These are phyloP conservation scores for Naganishia sp. DNA, from an alignment of 1,284 basidiomycete genomes.

Conservation along the genomic window DNA sequence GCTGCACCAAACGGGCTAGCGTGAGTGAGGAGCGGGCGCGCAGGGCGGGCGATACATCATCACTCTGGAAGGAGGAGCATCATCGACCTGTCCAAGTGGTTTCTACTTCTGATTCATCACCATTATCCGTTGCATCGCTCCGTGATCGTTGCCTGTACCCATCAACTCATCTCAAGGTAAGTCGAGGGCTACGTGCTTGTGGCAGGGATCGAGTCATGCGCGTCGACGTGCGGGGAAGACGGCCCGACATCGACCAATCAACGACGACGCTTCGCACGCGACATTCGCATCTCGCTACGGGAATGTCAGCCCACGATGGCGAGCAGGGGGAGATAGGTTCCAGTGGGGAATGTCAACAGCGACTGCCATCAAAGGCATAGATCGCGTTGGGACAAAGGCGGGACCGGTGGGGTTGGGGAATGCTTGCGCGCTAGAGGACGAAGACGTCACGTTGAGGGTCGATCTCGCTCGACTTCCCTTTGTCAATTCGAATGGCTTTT, in stretches of 20 bases:
- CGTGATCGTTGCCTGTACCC: background rate
- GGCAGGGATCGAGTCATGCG: background rate
- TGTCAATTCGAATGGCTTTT: too few species aligned
- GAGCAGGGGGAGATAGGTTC: background rate
- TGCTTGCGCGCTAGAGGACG: background rate
- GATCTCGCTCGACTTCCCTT: too few species aligned
- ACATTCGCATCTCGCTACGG: background rate
- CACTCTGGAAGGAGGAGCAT: conserved; percentile 13
- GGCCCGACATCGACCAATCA: conserved; percentile 19
- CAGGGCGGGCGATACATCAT: conserved; percentile 17
- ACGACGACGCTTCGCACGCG: conserved; percentile 2
- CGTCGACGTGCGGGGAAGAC: conserved; percentile 7
- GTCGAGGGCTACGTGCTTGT: background rate
- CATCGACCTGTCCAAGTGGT: conserved; percentile 5
- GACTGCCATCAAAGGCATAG: conserved; percentile 1
- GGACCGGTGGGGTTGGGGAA: background rate
- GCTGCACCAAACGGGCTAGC: conserved; percentile 1
- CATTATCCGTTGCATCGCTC: too few species aligned
- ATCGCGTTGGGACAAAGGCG: background rate
- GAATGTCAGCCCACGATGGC: background rate
- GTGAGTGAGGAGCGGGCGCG: conserved; percentile 1
- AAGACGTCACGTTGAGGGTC: background rate
- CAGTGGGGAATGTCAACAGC: background rate
- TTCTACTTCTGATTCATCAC: background rate
- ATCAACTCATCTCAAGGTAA: conserved; percentile 14